Evolutionary conservation across 2,329 filamentous ascomycete genomes (phyloP).

Genomic region (Epichloe gansuensis): DNA sequence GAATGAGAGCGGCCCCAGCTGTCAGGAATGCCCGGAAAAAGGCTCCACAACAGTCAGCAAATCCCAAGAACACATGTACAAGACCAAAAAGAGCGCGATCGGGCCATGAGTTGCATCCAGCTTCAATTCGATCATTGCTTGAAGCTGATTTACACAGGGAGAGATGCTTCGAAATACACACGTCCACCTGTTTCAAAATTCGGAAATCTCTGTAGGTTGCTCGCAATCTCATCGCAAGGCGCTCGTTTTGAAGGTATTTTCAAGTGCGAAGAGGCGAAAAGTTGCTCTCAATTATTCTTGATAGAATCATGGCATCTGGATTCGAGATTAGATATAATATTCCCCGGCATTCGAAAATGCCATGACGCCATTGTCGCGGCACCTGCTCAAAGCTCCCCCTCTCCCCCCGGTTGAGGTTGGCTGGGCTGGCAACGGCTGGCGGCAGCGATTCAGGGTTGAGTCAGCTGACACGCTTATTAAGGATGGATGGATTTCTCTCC

Average conservation of each 20-base stretch:
- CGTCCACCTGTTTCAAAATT: not conserved
- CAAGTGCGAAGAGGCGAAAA: not conserved
- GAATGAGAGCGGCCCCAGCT: constrained; percentile 3
- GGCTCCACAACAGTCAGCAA: constrained; percentile 2
- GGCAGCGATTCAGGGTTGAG: not conserved
- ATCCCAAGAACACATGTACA: not conserved
- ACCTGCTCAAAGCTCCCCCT: constrained; percentile 12
- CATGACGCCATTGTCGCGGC: constrained; percentile 17
- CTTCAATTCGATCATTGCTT: not conserved
- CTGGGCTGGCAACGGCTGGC: not conserved
- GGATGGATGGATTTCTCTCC: not conserved
- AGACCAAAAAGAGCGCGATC: constrained; percentile 1
- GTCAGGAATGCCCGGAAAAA: not conserved
- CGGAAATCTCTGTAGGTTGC: not conserved
- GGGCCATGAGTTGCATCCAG: constrained; percentile 1
- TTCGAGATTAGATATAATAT: constrained; percentile 2
- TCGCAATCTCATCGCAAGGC: not conserved
- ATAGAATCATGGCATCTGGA: not conserved
- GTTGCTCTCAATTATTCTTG: not conserved
- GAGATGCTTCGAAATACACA: not conserved
- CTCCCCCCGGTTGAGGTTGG: constrained; percentile 15
- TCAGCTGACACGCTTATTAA: not conserved
- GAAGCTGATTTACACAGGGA: not conserved
- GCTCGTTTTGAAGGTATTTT: not conserved
- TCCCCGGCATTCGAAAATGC: constrained; percentile 4